Evolutionary conservation across 1,284 basidiomycete species (phyloP).

Genomic region (Cutaneotrichosporon sp.): DNA sequence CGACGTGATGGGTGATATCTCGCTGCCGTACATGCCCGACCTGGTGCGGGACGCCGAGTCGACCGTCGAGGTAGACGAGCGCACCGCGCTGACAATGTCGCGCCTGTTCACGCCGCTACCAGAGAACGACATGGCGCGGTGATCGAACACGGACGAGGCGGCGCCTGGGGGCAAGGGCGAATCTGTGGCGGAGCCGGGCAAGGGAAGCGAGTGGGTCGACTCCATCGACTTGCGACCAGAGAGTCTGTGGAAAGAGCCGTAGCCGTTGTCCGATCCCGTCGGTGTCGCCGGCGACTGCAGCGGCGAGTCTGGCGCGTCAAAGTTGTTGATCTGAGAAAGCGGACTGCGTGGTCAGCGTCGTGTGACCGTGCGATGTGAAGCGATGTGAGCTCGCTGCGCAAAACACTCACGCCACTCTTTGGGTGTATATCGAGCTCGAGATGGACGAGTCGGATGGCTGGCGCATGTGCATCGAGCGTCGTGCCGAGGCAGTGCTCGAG

Average conservation of each 20-base stretch:
- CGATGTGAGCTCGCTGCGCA: background rate
- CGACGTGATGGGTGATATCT: slow-evolving; percentile 41
- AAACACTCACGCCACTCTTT: slow-evolving; percentile 22
- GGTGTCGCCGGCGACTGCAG: slow-evolving; percentile 42
- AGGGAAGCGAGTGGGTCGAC: slow-evolving; percentile 45
- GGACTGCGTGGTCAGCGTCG: slow-evolving; percentile 29
- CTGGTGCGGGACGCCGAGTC: background rate
- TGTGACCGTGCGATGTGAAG: slow-evolving; percentile 5
- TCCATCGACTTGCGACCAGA: slow-evolving; percentile 48
- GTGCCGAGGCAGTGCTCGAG: slow-evolving; percentile 15
- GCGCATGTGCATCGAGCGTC: slow-evolving; percentile 21
- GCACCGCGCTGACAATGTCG: slow-evolving; percentile 38
- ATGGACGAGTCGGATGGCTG: slow-evolving; percentile 51
- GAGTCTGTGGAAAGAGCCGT: slow-evolving; percentile 30
- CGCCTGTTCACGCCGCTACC: slow-evolving; percentile 39
- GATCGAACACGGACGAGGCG: slow-evolving; percentile 33
- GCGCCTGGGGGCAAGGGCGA: slow-evolving; percentile 39
- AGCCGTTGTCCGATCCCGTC: slow-evolving; percentile 44
- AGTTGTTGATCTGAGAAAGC: slow-evolving; percentile 39
- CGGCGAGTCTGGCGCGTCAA: slow-evolving; percentile 26
- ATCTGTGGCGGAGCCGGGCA: slow-evolving; percentile 22
- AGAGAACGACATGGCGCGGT: slow-evolving; percentile 52
- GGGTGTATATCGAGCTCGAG: slow-evolving; percentile 44
- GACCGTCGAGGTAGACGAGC: slow-evolving; percentile 36
- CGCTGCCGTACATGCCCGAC: slow-evolving; percentile 11